phyloP scores from a whole-genome alignment of 2,329 filamentous ascomycete species.

The Pestalotiopsis fici region DNA sequence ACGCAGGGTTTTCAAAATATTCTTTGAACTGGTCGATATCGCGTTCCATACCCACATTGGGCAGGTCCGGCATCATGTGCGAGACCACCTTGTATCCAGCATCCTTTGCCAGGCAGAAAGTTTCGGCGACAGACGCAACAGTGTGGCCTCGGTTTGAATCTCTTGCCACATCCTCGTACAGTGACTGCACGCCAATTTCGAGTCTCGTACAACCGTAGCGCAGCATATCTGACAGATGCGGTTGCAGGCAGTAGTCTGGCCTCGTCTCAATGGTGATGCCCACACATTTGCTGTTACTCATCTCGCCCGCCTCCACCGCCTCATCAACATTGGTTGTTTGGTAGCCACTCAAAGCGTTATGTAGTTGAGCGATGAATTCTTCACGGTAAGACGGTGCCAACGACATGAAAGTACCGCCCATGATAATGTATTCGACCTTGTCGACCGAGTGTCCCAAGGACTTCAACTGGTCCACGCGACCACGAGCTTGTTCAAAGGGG shows the following conservation, averaged over 20 bases:
- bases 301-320: constrained; percentile 89
- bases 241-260: constrained; percentile 93
- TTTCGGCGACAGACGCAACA: constrained; percentile 91
- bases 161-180: constrained; percentile 97
- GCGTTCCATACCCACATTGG: constrained; percentile 97
- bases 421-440: constrained; percentile 99
- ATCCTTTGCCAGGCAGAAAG: constrained; percentile 96
- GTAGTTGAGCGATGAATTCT: constrained; percentile 90
- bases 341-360: constrained; percentile 96
- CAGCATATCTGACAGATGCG: constrained; percentile 94
- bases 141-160: constrained; percentile 98
- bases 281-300: constrained; percentile 97
- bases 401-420: constrained; percentile 99
- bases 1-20: constrained; percentile 95
- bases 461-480: constrained; percentile 95
- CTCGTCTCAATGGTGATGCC: constrained; percentile 98
- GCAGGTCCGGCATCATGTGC: constrained; percentile 99
- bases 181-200: constrained; percentile 92
- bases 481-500: constrained; percentile 94
- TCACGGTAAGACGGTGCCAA: constrained; percentile 86
- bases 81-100: constrained; percentile 98
- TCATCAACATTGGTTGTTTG: constrained; percentile 94
- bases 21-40: constrained; percentile 96
- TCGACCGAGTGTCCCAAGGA: constrained; percentile 94
- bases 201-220: constrained; percentile 96